Conservation (phyloP, 306 rosid species). For the Sesbania bispinosa region DNA sequence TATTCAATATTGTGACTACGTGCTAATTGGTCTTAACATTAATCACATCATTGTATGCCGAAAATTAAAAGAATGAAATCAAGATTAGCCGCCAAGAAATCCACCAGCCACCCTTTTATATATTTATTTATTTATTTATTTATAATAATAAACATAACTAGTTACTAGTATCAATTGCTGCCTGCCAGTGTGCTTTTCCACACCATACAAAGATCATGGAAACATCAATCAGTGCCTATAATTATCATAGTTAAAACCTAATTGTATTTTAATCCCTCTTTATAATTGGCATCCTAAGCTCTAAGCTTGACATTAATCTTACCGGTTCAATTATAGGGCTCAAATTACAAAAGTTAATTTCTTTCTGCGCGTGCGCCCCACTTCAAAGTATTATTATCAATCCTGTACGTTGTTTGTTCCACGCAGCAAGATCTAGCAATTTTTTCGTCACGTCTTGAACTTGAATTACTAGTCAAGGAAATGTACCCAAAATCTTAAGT, state of each 20-base stretch:
- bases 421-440: neutral
- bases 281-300: constrained; percentile 35
- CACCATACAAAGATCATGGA: constrained; percentile 26
- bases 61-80: constrained; percentile 2
- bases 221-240: constrained; percentile 46
- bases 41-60: constrained; percentile 27
- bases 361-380: constrained; percentile 39
- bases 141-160: too few species aligned
- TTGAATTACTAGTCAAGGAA: too few species aligned
- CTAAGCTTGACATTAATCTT: constrained; percentile 4
- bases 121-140: too few species aligned
- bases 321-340: neutral
- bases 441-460: too few species aligned
- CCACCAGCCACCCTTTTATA: constrained; percentile 25
- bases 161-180: too few species aligned
- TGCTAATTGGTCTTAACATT: neutral
- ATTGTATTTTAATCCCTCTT: constrained; percentile 8
- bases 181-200: constrained; percentile 13
- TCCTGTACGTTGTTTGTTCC: neutral
- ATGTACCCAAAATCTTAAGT: too few species aligned
- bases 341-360: constrained; percentile 5
- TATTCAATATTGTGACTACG: too few species aligned
- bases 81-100: constrained; percentile 22
- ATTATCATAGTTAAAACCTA: constrained; percentile 26
- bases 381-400: neutral